Percentiles rank a stretch among this genome's conserved stretches.
These are phyloP conservation scores for Entelexis paramagnoliae DNA, from an alignment of 1,139 yeast species.

Conservation along the genomic window DNA sequence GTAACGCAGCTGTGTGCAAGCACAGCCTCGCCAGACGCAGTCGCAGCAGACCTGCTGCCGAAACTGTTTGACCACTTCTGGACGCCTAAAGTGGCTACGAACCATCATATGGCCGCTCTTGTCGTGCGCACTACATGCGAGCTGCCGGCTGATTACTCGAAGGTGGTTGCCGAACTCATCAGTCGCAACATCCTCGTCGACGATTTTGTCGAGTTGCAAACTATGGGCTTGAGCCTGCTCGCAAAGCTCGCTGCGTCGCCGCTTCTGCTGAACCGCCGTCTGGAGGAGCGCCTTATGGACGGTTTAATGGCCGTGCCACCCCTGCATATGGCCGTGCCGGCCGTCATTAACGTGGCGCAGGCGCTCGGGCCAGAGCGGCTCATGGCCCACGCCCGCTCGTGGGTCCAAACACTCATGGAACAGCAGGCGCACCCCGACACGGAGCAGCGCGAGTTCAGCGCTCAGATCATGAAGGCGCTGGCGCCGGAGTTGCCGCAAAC, in stretches of 20 bases:
- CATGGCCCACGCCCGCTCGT: background rate
- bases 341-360: background rate
- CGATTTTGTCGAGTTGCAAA: constrained; percentile 48
- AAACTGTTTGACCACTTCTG: constrained; percentile 68
- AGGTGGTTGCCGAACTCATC: constrained; percentile 49
- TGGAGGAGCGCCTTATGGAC: constrained; percentile 62
- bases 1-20: constrained; percentile 40
- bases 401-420: constrained; percentile 5
- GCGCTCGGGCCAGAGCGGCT: constrained; percentile 6
- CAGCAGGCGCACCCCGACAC: constrained; percentile 1
- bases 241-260: background rate
- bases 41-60: constrained; percentile 43
- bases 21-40: background rate
- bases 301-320: constrained; percentile 34
- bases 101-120: constrained; percentile 43
- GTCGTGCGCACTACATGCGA: constrained; percentile 68
- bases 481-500: background rate
- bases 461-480: constrained; percentile 35
- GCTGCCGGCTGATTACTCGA: constrained; percentile 46
- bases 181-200: constrained; percentile 49
- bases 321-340: constrained; percentile 2
- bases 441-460: constrained; percentile 34
- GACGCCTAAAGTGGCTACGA: constrained; percentile 44
- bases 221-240: background rate
- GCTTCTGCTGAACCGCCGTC: constrained; percentile 3